Percentiles rank a stretch among this genome's conserved stretches.
Conservation (phyloP, 1,139 yeast species). For the Suhomyces anneliseae region DNA sequence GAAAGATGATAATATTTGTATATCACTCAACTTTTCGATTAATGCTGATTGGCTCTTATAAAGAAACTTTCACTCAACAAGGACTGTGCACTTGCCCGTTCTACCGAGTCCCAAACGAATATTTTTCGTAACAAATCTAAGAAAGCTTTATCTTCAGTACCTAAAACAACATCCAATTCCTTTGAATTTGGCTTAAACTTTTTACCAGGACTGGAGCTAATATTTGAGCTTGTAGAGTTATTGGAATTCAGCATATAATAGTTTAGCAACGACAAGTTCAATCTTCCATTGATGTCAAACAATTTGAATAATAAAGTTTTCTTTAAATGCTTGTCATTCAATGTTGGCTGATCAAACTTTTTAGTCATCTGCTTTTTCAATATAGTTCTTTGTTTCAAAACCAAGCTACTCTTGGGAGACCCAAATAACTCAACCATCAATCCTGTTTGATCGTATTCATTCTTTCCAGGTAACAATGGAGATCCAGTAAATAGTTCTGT, state of each 20-base stretch:
- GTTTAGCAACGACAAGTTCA: slow-evolving; percentile 32
- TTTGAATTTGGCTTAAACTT: slow-evolving; percentile 30
- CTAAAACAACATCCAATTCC: slow-evolving; percentile 44
- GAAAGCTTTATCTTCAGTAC: slow-evolving; percentile 34
- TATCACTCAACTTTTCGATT: too few relatives aligned
- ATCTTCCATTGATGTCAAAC: slow-evolving; percentile 43
- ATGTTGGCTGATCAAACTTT: slow-evolving; percentile 8
- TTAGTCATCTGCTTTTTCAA: slow-evolving; percentile 9
- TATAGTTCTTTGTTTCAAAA: slow-evolving; percentile 11
- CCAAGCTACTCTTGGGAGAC: slow-evolving; percentile 16
- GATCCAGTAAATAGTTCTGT: slow-evolving; percentile 23
- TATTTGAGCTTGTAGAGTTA: slow-evolving; percentile 1
- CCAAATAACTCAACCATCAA: slow-evolving; percentile 24
- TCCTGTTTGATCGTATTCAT: slow-evolving; percentile 25
- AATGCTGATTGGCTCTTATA: neutral
- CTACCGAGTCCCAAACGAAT: slow-evolving; percentile 57
- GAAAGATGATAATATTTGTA: too few relatives aligned
- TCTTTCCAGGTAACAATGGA: slow-evolving; percentile 25
- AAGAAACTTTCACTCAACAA: slow-evolving; percentile 21
- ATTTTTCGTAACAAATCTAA: slow-evolving; percentile 37
- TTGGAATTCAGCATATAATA: slow-evolving; percentile 12
- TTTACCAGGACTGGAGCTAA: slow-evolving; percentile 19
- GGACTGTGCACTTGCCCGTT: slow-evolving; percentile 42
- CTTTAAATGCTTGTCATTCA: slow-evolving; percentile 12
- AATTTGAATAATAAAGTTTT: slow-evolving; percentile 23